Evolutionary conservation across 169 alveolate species (phyloP).

Genomic region (Plasmodium falciparum): DNA sequence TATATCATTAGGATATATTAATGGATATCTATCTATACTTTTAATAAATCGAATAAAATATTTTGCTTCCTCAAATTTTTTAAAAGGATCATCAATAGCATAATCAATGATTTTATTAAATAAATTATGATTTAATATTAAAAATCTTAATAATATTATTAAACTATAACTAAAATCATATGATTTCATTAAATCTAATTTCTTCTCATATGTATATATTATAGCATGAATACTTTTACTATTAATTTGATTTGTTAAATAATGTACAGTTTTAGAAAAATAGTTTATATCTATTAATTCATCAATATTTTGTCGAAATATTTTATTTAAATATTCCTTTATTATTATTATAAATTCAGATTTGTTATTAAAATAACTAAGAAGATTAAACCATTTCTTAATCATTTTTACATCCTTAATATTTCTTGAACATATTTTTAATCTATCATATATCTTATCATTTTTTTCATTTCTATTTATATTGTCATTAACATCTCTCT

Average conservation of each 20-base stretch:
- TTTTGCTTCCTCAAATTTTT: constrained; percentile 24
- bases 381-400: constrained; percentile 31
- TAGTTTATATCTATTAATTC: constrained; percentile 20
- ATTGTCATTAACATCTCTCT: not conserved
- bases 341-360: constrained; percentile 32
- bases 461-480: not conserved
- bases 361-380: constrained; percentile 5
- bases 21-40: constrained; percentile 40
- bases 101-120: constrained; percentile 45
- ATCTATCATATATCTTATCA: not conserved
- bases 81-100: constrained; percentile 26
- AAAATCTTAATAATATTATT: constrained; percentile 29
- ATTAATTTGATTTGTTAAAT: constrained; percentile 58
- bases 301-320: constrained; percentile 52
- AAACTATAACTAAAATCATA: constrained; percentile 62
- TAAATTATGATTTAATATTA: constrained; percentile 30
- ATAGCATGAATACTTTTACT: constrained; percentile 66
- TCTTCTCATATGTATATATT: constrained; percentile 36
- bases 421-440: not conserved
- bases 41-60: constrained; percentile 45
- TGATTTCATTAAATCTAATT: constrained; percentile 27
- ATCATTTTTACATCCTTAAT: constrained; percentile 40
- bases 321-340: constrained; percentile 66
- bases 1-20: constrained; percentile 10
- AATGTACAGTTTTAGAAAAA: constrained; percentile 45